Percentiles rank a stretch among this genome's conserved stretches.
These are phyloP conservation scores for Ceratocystis diversiconidia DNA, from an alignment of 2,329 filamentous ascomycete species.

Conservation along the genomic window DNA sequence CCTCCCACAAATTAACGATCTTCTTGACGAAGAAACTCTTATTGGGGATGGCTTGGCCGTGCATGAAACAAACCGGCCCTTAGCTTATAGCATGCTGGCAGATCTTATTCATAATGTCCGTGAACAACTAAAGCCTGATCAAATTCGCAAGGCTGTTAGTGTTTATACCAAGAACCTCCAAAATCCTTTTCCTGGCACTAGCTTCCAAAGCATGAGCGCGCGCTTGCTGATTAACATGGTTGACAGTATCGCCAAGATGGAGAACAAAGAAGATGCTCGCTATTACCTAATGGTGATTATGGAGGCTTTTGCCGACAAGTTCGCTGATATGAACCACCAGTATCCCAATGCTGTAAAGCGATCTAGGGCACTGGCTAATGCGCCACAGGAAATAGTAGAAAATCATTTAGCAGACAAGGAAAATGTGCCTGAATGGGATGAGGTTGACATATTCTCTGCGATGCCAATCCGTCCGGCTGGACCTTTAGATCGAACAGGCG, in stretches of 20 bases:
- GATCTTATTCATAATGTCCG: constrained; percentile 95
- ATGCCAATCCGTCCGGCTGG: constrained; percentile 74
- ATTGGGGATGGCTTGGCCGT: constrained; percentile 94
- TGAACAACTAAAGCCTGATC: constrained; percentile 72
- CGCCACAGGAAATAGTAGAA: constrained; percentile 57
- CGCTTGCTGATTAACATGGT: constrained; percentile 96
- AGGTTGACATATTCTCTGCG: constrained; percentile 92
- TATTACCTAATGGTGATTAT: constrained; percentile 96
- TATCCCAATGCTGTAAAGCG: constrained; percentile 91
- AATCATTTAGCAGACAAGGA: constrained; percentile 75
- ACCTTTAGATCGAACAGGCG: constrained; percentile 71
- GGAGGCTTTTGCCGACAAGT: constrained; percentile 96
- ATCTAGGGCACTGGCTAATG: constrained; percentile 38
- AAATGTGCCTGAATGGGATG: constrained; percentile 80
- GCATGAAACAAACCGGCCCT: constrained; percentile 85
- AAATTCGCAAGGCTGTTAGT: constrained; percentile 89
- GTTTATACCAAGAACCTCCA: constrained; percentile 95
- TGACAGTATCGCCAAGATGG: constrained; percentile 87
- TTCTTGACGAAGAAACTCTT: constrained; percentile 83
- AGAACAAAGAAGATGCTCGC: constrained; percentile 83
- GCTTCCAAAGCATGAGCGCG: constrained; percentile 98
- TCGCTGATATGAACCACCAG: constrained; percentile 93
- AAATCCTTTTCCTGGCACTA: constrained; percentile 91
- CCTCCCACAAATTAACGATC: constrained; percentile 80
- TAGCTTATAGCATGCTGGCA: constrained; percentile 96